phyloP scores from a whole-genome alignment of 306 rosid species.

The Castanospermum australe region DNA sequence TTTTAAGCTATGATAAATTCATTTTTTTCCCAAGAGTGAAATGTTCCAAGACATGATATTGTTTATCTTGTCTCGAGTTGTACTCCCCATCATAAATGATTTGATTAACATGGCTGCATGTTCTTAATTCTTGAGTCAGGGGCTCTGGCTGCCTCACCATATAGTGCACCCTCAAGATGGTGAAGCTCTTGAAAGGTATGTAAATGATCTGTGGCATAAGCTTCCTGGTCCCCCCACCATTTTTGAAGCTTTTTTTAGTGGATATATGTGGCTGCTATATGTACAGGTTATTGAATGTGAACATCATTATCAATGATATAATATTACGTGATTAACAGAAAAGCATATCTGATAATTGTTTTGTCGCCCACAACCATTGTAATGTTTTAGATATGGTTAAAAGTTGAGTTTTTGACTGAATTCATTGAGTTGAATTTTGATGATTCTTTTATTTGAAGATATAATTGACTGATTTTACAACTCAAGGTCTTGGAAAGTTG shows the following conservation, averaged over 20 bases:
- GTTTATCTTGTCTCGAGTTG: neutral
- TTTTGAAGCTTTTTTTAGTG: neutral
- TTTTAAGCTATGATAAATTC: neutral
- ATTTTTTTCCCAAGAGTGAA: neutral
- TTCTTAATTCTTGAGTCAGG: constrained; percentile 41
- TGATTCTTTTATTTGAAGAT: constrained; percentile 1
- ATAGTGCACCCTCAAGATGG: constrained; percentile 37
- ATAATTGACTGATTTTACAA: neutral
- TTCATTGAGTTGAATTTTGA: neutral
- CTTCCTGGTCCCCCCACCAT: neutral
- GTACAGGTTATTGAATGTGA: constrained; percentile 2
- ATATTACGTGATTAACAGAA: neutral
- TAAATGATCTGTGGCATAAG: neutral
- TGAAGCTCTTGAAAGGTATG: constrained; percentile 61
- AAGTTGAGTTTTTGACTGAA: neutral
- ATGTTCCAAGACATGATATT: neutral
- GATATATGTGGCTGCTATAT: neutral
- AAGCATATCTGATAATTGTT: neutral
- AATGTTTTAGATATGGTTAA: neutral
- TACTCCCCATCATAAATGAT: constrained; percentile 23
- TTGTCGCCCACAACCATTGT: neutral
- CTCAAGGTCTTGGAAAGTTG: neutral
- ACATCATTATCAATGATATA: neutral
- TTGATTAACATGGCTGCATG: constrained; percentile 34
- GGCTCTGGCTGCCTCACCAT: constrained; percentile 40